A percentile compares a stretch with the other conserved stretches of the same genome.
These are phyloP conservation scores for Dissophora ornata DNA, from an alignment of 192 early-diverging fungal species.

Conservation along the genomic window DNA sequence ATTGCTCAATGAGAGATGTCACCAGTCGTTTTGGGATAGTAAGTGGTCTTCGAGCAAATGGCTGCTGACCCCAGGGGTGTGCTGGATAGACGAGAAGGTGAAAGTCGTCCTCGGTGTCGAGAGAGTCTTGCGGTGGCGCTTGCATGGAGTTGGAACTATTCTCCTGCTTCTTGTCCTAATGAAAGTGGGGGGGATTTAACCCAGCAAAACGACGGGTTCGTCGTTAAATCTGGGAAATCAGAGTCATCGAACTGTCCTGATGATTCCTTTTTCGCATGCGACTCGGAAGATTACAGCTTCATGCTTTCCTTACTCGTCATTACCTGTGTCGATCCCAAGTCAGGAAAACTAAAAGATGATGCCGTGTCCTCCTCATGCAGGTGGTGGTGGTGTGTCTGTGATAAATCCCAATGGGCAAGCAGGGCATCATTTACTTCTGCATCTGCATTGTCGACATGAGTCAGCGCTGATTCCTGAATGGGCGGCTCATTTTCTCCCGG, in stretches of 20 bases:
- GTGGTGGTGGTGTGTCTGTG: background rate
- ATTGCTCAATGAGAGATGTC: conserved; percentile 6
- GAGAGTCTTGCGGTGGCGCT: background rate
- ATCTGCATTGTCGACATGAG: background rate
- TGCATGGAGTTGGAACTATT: too few species aligned
- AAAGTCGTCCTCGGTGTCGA: background rate
- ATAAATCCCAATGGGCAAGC: background rate
- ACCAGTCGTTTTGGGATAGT: conserved; percentile 2
- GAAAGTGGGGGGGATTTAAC: too few species aligned
- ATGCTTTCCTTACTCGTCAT: too few species aligned
- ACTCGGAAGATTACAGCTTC: too few species aligned
- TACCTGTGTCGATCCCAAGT: background rate
- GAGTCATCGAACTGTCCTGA: too few species aligned
- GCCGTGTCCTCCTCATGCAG: too few species aligned
- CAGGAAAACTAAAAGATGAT: background rate
- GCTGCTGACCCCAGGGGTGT: conserved; percentile 14
- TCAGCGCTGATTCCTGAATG: too few species aligned
- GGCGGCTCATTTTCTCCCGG: too few species aligned
- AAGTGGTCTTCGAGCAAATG: background rate
- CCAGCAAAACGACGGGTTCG: too few species aligned
- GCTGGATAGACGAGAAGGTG: conserved; percentile 14
- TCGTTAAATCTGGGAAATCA: too few species aligned
- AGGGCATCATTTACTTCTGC: background rate
- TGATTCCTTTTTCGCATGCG: too few species aligned
- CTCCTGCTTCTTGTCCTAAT: too few species aligned